These are phyloP conservation scores for Carex sylvatica DNA, from an alignment of 202 grass and related monocot species.

Conservation along the genomic window DNA sequence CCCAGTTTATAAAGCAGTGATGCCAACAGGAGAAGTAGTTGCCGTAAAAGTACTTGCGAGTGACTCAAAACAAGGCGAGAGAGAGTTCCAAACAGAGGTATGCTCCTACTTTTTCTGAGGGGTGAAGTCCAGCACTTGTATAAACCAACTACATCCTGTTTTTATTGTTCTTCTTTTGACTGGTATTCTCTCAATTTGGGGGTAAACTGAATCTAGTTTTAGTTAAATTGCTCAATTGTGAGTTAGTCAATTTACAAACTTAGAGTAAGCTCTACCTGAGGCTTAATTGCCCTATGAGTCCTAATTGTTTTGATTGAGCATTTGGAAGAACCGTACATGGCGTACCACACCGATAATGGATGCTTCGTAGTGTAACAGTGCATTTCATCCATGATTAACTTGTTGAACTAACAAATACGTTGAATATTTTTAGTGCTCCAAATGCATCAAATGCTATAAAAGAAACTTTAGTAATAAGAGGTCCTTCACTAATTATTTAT, in stretches of 20 bases:
- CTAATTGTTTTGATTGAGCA: background rate
- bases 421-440: background rate
- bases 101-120: background rate
- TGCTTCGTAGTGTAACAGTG: background rate
- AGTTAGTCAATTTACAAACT: background rate
- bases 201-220: background rate
- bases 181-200: background rate
- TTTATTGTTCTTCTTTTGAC: background rate
- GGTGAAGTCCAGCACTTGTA: background rate
- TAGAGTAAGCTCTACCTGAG: background rate
- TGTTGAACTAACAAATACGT: background rate
- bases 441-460: background rate
- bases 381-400: background rate
- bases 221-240: background rate
- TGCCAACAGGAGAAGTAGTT: slow-evolving; percentile 78
- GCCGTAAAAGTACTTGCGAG: slow-evolving; percentile 88
- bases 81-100: slow-evolving; percentile 97
- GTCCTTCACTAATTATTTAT: background rate
- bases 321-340: background rate
- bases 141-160: background rate
- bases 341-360: background rate
- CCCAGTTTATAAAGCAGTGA: slow-evolving; percentile 93
- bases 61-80: slow-evolving; percentile 90
- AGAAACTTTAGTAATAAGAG: background rate
- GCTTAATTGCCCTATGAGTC: background rate